Percentiles rank a stretch among this genome's conserved stretches.
These are phyloP conservation scores for Ananas comosus DNA, from an alignment of 176 grass and related monocot genomes.

Conservation along the genomic window DNA sequence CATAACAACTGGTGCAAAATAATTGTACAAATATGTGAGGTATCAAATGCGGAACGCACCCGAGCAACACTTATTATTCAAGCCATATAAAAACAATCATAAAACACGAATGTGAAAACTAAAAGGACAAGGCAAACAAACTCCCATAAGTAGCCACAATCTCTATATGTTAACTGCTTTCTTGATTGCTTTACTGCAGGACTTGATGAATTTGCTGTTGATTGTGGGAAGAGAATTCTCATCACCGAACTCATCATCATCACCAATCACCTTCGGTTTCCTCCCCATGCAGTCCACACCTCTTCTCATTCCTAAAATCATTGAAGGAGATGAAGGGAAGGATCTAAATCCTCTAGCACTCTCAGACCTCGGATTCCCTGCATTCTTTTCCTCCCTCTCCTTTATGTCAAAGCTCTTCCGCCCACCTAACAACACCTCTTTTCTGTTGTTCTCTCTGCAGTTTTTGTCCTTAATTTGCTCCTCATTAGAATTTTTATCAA, in stretches of 20 bases:
- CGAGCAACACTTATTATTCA: neutral
- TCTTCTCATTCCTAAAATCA: conserved; percentile 60
- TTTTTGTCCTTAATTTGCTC: conserved; percentile 16
- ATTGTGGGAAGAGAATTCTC: conserved; percentile 35
- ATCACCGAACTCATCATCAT: conserved; percentile 27
- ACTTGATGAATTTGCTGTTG: conserved; percentile 63
- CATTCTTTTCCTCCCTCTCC: conserved; percentile 45
- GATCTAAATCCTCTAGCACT: conserved; percentile 75
- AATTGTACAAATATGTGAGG: neutral
- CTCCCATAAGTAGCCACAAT: no score
- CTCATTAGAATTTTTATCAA: neutral
- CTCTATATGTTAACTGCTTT: conserved; percentile 72
- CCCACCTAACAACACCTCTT: conserved; percentile 6
- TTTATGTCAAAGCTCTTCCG: conserved; percentile 62
- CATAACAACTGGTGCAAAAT: neutral
- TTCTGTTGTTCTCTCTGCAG: conserved; percentile 13
- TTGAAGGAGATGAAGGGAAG: conserved; percentile 83
- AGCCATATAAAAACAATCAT: neutral
- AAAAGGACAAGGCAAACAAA: neutral
- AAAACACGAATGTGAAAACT: neutral
- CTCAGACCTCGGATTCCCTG: conserved; percentile 41
- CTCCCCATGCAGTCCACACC: conserved; percentile 56
- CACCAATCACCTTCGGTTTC: conserved; percentile 51
- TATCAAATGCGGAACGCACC: neutral
- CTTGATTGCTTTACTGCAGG: conserved; percentile 75